Percentiles rank a stretch among this genome's conserved stretches.
These are phyloP conservation scores for Trichophyton schoenleinii DNA, from an alignment of 2,329 filamentous ascomycete species.

Conservation along the genomic window DNA sequence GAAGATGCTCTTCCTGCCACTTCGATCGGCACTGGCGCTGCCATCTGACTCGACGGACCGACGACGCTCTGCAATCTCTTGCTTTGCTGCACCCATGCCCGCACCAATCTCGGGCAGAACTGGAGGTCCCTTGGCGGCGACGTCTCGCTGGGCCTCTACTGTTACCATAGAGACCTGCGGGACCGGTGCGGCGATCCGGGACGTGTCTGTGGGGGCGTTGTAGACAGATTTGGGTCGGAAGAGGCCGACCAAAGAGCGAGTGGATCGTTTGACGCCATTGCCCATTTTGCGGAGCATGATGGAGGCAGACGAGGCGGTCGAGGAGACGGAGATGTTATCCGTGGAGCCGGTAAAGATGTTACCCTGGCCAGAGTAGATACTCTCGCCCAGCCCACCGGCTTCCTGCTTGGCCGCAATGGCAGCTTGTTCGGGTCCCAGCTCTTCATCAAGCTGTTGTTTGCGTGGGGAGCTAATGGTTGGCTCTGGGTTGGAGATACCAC, in stretches of 20 bases:
- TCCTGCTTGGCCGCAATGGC: constrained; percentile 89
- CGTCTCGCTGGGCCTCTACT: constrained; percentile 82
- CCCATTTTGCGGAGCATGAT: constrained; percentile 83
- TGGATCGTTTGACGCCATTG: constrained; percentile 91
- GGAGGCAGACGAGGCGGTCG: constrained; percentile 37
- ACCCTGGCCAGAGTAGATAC: constrained; percentile 79
- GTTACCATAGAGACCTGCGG: constrained; percentile 92
- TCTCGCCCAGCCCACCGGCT: constrained; percentile 77
- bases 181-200: constrained; percentile 52
- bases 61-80: constrained; percentile 4
- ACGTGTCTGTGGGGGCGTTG: constrained; percentile 58
- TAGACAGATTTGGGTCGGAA: constrained; percentile 90
- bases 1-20: constrained; percentile 67
- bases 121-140: constrained; percentile 45
- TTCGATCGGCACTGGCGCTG: constrained; percentile 45
- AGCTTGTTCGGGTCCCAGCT: constrained; percentile 75
- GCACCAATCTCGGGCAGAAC: background rate
- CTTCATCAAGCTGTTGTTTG: constrained; percentile 52
- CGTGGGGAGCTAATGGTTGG: constrained; percentile 46
- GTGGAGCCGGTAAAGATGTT: constrained; percentile 81
- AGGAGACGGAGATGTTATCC: constrained; percentile 59
- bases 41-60: constrained; percentile 10
- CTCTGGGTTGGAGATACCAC: constrained; percentile 58
- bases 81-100: background rate
- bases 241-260: constrained; percentile 78